phyloP scores from a whole-genome alignment of 768 basidiomycete species.

The Coprinopsis marcescibilis region DNA sequence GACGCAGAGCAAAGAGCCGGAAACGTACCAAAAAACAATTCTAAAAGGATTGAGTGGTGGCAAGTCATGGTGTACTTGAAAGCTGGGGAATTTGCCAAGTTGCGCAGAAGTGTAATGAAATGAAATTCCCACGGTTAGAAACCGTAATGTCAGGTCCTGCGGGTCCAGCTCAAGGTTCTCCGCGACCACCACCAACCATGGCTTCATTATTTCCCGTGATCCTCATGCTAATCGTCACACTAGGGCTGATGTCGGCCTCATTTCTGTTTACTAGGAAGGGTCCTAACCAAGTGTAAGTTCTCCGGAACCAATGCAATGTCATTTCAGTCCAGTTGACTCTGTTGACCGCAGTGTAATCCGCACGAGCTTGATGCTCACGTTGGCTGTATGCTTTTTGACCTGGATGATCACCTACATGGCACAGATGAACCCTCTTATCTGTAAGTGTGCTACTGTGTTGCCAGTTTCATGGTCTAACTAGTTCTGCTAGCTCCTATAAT shows the following conservation, averaged over 20 bases:
- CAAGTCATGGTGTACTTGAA: no score
- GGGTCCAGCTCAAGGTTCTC: not conserved
- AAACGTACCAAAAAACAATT: no score
- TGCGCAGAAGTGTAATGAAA: not conserved
- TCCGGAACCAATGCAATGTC: not conserved
- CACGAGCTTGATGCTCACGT: constrained; percentile 69
- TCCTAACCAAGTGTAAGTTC: constrained; percentile 79
- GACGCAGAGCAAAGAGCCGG: no score
- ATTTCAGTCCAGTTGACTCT: not conserved
- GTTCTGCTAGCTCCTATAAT: constrained; percentile 1
- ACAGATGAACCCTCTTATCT: constrained; percentile 84
- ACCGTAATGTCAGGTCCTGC: no score
- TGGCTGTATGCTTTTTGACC: constrained; percentile 87
- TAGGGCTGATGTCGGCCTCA: constrained; percentile 56
- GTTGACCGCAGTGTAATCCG: constrained; percentile 65
- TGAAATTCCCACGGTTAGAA: not conserved
- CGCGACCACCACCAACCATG: constrained; percentile 36
- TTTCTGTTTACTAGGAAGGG: constrained; percentile 81
- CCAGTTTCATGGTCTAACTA: not conserved
- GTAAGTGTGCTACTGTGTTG: constrained; percentile 38
- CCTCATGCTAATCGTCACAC: constrained; percentile 57
- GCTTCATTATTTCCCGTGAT: constrained; percentile 65
- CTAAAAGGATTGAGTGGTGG: no score
- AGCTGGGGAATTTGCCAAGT: no score
- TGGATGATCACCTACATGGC: constrained; percentile 98